Evolutionary conservation across 2,329 filamentous ascomycete species (phyloP), one percentile per base, ranked within the genome.

Genomic region (Colletotrichum destructivum): DNA sequence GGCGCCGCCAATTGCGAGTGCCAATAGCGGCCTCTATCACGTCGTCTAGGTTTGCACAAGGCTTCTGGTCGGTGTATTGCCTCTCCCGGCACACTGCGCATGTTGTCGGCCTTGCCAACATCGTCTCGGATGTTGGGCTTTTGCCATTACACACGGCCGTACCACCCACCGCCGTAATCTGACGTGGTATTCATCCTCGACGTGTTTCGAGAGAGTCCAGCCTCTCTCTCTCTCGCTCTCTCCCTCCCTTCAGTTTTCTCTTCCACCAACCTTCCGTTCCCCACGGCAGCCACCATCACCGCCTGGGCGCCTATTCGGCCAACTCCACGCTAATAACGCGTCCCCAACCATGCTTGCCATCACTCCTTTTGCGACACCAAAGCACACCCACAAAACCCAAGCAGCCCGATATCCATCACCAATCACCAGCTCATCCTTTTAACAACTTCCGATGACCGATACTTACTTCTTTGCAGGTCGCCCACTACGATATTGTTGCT

Each of bases 381-480:
- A 70, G 55, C 55, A 51, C 66, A 42, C 62, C 52, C 66, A 42
- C 62, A 46, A 18, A 56, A 42, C 55, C 52, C 49, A 67, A 60
- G 62, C 55, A 47, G 13, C 47, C 42, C 47, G 52, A 51, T 49
- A 42, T 44, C 67, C 18, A 61, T 62, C 67, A 60, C 63, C 67
- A 61, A 44, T 47, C 56, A 26, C 56, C 56, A 23, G 38, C 49
- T 46, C 40, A 18, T 52, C 60, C 49, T 35, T 9, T 35, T 35
- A 2, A 35, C 42, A 18, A 21, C 26, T 11, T 49, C 42, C 40
- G 9, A 35, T 35, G 35, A 2, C 35, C 8, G 35, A 35, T 35
- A 11, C 35, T 35, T 35, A 35, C 9, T 35, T 35, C 35, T 35
- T 35, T 46, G 52, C 62, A 56, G 38, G 35, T 47, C n/a, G 66